Conservation (phyloP, 768 basidiomycete species). For the Lentinula detonsa region DNA sequence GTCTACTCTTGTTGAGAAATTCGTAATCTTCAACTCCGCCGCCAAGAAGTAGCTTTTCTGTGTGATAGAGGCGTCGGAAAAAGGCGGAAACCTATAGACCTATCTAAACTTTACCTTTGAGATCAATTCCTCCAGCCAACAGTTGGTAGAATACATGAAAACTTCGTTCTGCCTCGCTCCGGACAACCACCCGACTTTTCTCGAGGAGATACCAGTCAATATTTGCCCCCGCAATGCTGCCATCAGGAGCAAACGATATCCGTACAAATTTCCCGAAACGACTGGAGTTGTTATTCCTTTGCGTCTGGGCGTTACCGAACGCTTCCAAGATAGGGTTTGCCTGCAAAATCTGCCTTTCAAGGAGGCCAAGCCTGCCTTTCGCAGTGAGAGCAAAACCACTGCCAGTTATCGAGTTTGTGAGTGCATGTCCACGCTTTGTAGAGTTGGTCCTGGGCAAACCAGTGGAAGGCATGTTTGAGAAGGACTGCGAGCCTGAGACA, state of each 20-base stretch:
- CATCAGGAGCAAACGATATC: slow-evolving; percentile 88
- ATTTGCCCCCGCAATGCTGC: slow-evolving; percentile 95
- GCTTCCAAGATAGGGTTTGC: slow-evolving; percentile 97
- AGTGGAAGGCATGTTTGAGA: slow-evolving; percentile 51
- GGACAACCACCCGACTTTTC: slow-evolving; percentile 89
- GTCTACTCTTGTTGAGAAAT: slow-evolving; percentile 83
- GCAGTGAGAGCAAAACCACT: slow-evolving; percentile 42
- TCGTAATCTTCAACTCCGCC: slow-evolving; percentile 78
- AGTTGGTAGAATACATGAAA: slow-evolving; percentile 99
- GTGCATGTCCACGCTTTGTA: slow-evolving; percentile 47
- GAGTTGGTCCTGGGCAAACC: slow-evolving; percentile 68
- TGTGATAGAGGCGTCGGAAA: slow-evolving; percentile 6
- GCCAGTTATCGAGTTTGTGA: slow-evolving; percentile 34
- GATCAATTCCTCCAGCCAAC: slow-evolving; percentile 62
- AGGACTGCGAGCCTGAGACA: slow-evolving; percentile 42
- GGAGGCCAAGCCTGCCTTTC: slow-evolving; percentile 74
- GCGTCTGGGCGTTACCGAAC: slow-evolving; percentile 97
- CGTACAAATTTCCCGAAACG: slow-evolving; percentile 98
- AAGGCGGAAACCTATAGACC: neutral
- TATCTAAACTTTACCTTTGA: slow-evolving; percentile 53
- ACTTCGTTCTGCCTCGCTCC: slow-evolving; percentile 84
- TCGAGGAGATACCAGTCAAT: slow-evolving; percentile 99
- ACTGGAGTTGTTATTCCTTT: slow-evolving; percentile 97
- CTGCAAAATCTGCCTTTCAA: slow-evolving; percentile 95
- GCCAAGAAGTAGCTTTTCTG: slow-evolving; percentile 71